These are phyloP conservation scores for Diaporthe caulivora DNA, from an alignment of 2,329 filamentous ascomycete genomes.

Conservation along the genomic window DNA sequence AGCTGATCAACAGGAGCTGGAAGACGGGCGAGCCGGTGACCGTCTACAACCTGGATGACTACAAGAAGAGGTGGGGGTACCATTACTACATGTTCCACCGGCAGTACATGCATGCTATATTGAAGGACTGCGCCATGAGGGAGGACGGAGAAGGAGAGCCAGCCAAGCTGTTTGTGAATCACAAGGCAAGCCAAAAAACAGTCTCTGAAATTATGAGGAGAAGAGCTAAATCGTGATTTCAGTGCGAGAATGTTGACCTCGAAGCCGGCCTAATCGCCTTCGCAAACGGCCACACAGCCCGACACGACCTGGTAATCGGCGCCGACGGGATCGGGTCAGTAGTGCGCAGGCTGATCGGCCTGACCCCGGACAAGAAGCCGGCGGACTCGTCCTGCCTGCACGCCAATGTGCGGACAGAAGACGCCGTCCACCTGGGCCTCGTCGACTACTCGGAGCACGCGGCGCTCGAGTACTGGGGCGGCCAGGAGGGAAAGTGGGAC, in stretches of 20 bases:
- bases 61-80: constrained; percentile 74
- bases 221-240: neutral
- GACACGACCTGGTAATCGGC: constrained; percentile 72
- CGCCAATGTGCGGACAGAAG: constrained; percentile 71
- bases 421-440: constrained; percentile 70
- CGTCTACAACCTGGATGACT: constrained; percentile 74
- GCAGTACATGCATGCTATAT: constrained; percentile 58
- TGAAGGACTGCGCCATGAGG: constrained; percentile 47
- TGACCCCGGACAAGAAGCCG: constrained; percentile 69
- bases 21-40: constrained; percentile 75
- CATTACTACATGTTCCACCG: constrained; percentile 74
- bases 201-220: neutral
- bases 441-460: constrained; percentile 71
- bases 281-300: constrained; percentile 60
- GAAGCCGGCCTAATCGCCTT: constrained; percentile 64
- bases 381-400: constrained; percentile 73
- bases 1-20: constrained; percentile 79
- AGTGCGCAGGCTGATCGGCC: constrained; percentile 73
- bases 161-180: constrained; percentile 65
- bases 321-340: constrained; percentile 77
- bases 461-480: constrained; percentile 79
- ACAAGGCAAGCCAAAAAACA: constrained; percentile 54
- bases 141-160: constrained; percentile 34
- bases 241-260: constrained; percentile 65
- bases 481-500: constrained; percentile 71